These are phyloP conservation scores for Miscanthus lutarioriparius DNA, from an alignment of 176 grass and related monocot genomes.

Conservation along the genomic window DNA sequence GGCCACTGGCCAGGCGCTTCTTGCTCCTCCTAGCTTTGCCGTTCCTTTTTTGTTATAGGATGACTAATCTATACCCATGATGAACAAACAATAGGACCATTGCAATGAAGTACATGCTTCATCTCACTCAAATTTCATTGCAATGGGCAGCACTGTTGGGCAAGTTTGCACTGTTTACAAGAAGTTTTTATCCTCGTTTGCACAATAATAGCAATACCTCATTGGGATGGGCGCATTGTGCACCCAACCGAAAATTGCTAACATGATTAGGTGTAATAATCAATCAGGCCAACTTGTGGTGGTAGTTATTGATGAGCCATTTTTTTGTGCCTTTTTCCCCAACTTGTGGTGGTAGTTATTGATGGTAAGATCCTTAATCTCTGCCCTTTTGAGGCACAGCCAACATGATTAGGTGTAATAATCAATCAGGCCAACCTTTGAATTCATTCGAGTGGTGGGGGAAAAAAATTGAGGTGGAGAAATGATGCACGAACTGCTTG, in stretches of 20 bases:
- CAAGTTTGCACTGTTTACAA: not conserved
- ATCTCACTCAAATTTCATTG: not conserved
- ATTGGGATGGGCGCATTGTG: not conserved
- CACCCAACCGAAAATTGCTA: not conserved
- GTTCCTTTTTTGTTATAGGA: not conserved
- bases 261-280: no score
- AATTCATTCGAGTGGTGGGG: not conserved
- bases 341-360: not conserved
- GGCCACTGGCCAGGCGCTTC: not conserved
- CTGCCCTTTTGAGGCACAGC: not conserved
- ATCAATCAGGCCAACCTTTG: not conserved
- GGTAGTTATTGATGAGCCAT: not conserved
- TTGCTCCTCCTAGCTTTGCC: not conserved
- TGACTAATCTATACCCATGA: not conserved
- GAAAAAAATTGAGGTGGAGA: not conserved
- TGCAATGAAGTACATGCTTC: no score
- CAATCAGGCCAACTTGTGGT: no score
- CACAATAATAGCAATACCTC: not conserved
- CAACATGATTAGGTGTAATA: not conserved
- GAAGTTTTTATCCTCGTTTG: not conserved
- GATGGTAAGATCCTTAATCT: not conserved
- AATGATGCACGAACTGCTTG: not conserved
- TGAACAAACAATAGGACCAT: not conserved
- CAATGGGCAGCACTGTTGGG: not conserved
- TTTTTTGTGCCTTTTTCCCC: not conserved